phyloP scores from a whole-genome alignment of 2,329 filamentous ascomycete species.

The Bipolaris victoriae region DNA sequence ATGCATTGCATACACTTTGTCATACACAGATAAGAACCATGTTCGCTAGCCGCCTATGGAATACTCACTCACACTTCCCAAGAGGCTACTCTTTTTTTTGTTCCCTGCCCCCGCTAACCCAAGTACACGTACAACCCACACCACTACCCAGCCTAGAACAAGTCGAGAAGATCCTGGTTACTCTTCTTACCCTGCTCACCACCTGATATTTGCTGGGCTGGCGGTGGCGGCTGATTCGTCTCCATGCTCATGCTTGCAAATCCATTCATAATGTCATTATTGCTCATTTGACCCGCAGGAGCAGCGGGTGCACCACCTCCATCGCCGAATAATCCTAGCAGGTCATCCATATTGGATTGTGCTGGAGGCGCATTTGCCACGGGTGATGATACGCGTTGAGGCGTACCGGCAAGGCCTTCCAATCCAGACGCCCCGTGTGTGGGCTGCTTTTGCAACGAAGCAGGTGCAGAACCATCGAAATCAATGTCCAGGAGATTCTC shows the following conservation, averaged over 20 bases:
- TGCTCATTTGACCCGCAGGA: conserved; percentile 45
- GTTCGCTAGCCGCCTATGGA: too few relatives aligned
- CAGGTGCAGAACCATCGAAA: conserved; percentile 90
- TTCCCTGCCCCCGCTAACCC: background rate
- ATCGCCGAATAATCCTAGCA: conserved; percentile 71
- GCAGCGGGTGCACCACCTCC: conserved; percentile 42
- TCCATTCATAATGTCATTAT: conserved; percentile 73
- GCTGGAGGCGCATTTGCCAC: conserved; percentile 50
- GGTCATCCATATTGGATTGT: conserved; percentile 76
- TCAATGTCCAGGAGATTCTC: conserved; percentile 97
- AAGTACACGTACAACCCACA: background rate
- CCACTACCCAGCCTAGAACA: conserved; percentile 52
- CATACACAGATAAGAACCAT: too few relatives aligned
- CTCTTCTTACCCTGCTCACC: conserved; percentile 60
- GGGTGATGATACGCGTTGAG: conserved; percentile 72
- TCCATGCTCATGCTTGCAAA: conserved; percentile 82
- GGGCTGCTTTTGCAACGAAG: conserved; percentile 75
- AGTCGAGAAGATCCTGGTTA: conserved; percentile 62
- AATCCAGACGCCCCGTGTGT: conserved; percentile 56
- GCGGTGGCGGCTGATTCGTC: conserved; percentile 67
- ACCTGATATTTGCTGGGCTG: conserved; percentile 63
- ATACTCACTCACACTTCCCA: too few relatives aligned
- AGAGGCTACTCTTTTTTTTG: background rate
- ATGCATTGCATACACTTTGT: too few relatives aligned
- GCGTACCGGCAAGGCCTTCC: conserved; percentile 66